These are phyloP conservation scores for Aspergillus diversus DNA, from an alignment of 495 filamentous ascomycete genomes.

Conservation along the genomic window DNA sequence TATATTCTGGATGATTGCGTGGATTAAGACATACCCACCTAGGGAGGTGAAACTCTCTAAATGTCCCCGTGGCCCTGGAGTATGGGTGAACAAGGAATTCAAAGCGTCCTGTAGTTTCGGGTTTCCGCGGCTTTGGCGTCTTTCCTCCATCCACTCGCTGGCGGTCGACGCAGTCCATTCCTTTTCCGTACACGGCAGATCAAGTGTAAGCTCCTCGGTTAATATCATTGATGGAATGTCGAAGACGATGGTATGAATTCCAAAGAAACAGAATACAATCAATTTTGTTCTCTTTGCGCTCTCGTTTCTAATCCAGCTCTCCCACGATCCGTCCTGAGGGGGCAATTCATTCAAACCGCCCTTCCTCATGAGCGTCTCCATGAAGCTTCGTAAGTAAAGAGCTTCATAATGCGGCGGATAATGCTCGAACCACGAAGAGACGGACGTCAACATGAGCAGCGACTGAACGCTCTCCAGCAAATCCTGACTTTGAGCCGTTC, in stretches of 20 bases:
- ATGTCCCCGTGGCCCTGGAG: slow-evolving; percentile 20
- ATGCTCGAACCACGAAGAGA: slow-evolving; percentile 43
- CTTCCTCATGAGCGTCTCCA: slow-evolving; percentile 40
- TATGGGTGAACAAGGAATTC: slow-evolving; percentile 31
- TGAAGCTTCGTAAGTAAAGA: slow-evolving; percentile 37
- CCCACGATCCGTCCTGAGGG: slow-evolving; percentile 40
- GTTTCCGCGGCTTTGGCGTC: slow-evolving; percentile 32
- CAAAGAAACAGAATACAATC: slow-evolving; percentile 54
- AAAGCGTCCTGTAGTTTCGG: slow-evolving; percentile 43
- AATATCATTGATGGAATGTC: slow-evolving; percentile 57
- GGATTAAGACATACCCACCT: slow-evolving; percentile 69
- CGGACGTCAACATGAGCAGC: slow-evolving; percentile 36
- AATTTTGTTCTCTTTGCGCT: slow-evolving; percentile 50
- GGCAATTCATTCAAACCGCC: slow-evolving; percentile 40
- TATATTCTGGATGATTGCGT: slow-evolving; percentile 70
- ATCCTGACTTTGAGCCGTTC: slow-evolving; percentile 30
- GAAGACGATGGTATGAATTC: slow-evolving; percentile 54
- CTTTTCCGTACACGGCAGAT: slow-evolving; percentile 56
- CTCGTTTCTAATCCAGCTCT: slow-evolving; percentile 55
- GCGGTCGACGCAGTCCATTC: slow-evolving; percentile 41
- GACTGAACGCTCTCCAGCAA: slow-evolving; percentile 40
- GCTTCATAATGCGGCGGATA: slow-evolving; percentile 42
- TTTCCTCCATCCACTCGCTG: slow-evolving; percentile 34
- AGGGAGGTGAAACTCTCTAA: slow-evolving; percentile 55
- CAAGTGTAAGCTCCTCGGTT: slow-evolving; percentile 64